A percentile compares a stretch with the other conserved stretches of the same genome.
These are phyloP conservation scores for Umbelopsis sp. DNA, from an alignment of 192 early-diverging fungal species.

Conservation along the genomic window DNA sequence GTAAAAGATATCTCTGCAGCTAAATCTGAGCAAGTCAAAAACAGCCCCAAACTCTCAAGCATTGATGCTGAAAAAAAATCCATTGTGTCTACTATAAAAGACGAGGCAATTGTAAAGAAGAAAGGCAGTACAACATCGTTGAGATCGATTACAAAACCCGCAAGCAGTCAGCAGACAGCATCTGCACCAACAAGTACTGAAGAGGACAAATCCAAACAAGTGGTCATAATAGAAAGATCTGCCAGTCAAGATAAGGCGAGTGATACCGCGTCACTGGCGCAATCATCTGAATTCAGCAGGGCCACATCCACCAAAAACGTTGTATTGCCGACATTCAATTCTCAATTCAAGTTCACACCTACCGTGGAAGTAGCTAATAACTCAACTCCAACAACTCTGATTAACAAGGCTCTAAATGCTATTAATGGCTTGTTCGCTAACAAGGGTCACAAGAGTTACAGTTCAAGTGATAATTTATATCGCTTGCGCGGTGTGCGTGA, in stretches of 20 bases:
- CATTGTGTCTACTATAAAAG: neutral
- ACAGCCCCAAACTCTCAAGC: neutral
- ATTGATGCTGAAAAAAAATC: neutral
- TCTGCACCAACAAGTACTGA: neutral
- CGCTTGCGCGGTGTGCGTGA: neutral
- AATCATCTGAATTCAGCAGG: neutral
- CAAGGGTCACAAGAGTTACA: neutral
- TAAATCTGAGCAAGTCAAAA: neutral
- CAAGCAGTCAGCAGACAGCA: neutral
- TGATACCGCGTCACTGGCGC: neutral
- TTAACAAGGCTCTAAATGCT: slow-evolving; percentile 4
- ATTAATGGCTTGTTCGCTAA: neutral
- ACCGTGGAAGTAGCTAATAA: neutral
- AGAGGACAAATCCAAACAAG: neutral
- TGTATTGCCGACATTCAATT: slow-evolving; percentile 33
- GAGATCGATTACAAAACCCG: neutral
- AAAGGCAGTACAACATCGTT: neutral
- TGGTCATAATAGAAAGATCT: neutral
- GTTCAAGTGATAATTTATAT: neutral
- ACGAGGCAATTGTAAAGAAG: neutral
- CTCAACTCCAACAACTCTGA: slow-evolving; percentile 10
- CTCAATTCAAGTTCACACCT: slow-evolving; percentile 26
- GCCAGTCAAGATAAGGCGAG: neutral
- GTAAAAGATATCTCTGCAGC: neutral
- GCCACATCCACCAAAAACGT: slow-evolving; percentile 22